Percentiles rank a stretch among this genome's conserved stretches.
Evolutionary conservation across 306 rosid species (phyloP).

Genomic region (Ormosia emarginata): DNA sequence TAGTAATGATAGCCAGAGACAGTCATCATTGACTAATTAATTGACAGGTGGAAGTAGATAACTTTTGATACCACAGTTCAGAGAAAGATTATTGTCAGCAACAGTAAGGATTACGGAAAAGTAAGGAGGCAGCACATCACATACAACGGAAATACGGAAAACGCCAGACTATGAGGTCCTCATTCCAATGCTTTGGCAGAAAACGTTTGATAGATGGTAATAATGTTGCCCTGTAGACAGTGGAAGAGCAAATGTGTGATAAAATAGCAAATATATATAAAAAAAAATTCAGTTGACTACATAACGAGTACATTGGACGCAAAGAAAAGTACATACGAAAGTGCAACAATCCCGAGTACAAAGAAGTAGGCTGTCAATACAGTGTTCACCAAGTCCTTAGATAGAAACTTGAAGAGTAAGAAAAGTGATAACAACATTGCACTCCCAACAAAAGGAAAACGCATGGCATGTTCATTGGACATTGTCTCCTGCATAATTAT

Average conservation of each 20-base stretch:
- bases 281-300: background rate
- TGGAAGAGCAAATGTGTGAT: conserved; percentile 19
- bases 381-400: conserved; percentile 98
- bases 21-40: background rate
- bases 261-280: background rate
- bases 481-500: conserved; percentile 85
- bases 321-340: conserved; percentile 64
- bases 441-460: conserved; percentile 99
- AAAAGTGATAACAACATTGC: conserved; percentile 95
- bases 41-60: background rate
- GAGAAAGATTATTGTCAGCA: conserved; percentile 6
- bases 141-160: conserved; percentile 89
- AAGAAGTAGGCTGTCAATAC: conserved; percentile 92
- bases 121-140: conserved; percentile 26
- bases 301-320: background rate
- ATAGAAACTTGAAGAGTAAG: conserved; percentile 92
- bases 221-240: conserved; percentile 77
- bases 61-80: background rate
- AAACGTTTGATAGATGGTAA: conserved; percentile 80
- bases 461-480: conserved; percentile 99
- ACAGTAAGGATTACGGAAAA: background rate
- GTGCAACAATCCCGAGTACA: conserved; percentile 95
- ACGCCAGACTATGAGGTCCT: conserved; percentile 60
- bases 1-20: background rate
- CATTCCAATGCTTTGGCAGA: conserved; percentile 81